Base-by-base conservation (phyloP, 176 grass and related monocot species). In the Alopecurus myosuroides region DNA sequence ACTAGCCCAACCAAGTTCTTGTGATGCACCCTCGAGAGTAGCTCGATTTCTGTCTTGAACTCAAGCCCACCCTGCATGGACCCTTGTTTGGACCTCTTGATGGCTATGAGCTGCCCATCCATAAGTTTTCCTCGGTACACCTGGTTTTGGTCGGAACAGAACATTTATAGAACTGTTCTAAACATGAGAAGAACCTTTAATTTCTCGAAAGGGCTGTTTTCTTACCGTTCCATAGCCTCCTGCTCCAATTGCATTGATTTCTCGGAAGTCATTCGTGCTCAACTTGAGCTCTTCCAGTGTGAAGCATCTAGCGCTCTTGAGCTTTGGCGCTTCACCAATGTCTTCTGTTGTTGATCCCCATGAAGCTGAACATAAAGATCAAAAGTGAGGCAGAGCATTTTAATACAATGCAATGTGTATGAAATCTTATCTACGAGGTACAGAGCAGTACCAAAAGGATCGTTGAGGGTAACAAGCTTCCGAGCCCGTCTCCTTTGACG, bases 11-110 rank as follows among this genome's bases (percentile, higher is more conserved):
- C 93, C 55, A 98, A 82, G 52, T 98, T 98, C 68, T 88, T 95
- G 86, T 95, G 96, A 82, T 98, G 96, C 31, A 98, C 96, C 28
- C 93, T 88, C 0, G 93, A 94, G 77, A 98, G 89, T 25, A 98
- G 83, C 82, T 98, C 93, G 26, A 98, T 95, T 91, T 98, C 96
- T 65, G 91, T 95, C 76, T 95, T 95, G 91, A 98, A 95, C 69
- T 98, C 96, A 62, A 90, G 85, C 30, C 89, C 89, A 31, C 93
- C 96, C 83, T 98, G 96, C 77, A 71, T 89, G 25, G 96, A 95
- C 80, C 93, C 91, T 88, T 92, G 77, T 23, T 90, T 86, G 17
- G 89, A 91, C 81, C 96, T 94, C 81, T 98, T 98, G 83, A 98
- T 95, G 55, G 96, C 96, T 57, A 95, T 77, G 25, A 94, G 40